A percentile compares a stretch with the other conserved stretches of the same genome.
Evolutionary conservation across 306 rosid species (phyloP).

Genomic region (Alnus glutinosa): DNA sequence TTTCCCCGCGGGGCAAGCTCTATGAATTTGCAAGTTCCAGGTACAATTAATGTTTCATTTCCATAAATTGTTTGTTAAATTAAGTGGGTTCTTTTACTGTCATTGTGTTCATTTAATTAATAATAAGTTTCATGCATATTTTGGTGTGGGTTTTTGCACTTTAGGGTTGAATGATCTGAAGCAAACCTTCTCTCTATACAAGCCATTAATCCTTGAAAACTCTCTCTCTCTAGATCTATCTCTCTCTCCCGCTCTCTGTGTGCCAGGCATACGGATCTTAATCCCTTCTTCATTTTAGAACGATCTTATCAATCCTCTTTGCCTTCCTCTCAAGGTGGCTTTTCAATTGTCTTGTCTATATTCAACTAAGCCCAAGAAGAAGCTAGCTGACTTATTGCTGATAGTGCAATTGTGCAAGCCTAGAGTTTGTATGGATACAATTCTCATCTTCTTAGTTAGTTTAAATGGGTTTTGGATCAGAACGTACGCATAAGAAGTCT

Average conservation of each 20-base stretch:
- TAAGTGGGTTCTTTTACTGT: neutral
- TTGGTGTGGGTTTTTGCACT: neutral
- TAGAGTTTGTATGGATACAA: neutral
- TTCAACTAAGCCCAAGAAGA: neutral
- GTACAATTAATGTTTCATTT: conserved; percentile 18
- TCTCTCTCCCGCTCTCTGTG: neutral
- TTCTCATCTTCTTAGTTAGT: neutral
- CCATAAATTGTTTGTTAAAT: neutral
- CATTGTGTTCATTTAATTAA: neutral
- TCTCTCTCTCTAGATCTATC: too few species aligned
- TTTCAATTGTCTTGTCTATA: neutral
- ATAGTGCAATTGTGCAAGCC: neutral
- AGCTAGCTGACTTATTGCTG: neutral
- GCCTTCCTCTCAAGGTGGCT: neutral
- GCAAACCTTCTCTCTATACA: neutral
- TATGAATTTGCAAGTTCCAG: conserved; percentile 56
- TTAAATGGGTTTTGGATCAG: neutral
- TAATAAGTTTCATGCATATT: neutral
- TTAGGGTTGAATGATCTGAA: neutral
- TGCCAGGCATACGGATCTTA: neutral
- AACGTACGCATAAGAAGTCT: neutral
- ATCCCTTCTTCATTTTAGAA: too few species aligned
- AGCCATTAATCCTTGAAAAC: neutral
- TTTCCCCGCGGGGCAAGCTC: conserved; percentile 56
- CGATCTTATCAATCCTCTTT: neutral